Evolutionary conservation across 805 yeast genomes (phyloP).

Genomic region (Myxozyma kluyveri): DNA sequence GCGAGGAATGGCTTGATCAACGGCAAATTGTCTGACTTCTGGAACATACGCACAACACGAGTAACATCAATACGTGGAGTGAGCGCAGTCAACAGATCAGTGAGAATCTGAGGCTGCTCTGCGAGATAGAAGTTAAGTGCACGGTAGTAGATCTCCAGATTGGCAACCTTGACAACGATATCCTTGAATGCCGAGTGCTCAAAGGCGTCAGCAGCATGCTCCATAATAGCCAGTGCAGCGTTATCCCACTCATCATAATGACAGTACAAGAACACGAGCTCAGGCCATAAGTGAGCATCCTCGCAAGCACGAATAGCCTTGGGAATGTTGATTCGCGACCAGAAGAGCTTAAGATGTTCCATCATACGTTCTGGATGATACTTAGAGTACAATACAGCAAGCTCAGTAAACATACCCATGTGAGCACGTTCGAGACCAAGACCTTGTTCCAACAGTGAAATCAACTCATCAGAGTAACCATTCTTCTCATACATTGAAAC

Average conservation of each 20-base stretch:
- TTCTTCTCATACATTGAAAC: slow-evolving; percentile 81
- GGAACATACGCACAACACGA: slow-evolving; percentile 85
- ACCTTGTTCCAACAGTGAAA: slow-evolving; percentile 91
- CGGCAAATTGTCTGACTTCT: slow-evolving; percentile 93
- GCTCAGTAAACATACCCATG: slow-evolving; percentile 99
- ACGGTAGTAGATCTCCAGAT: slow-evolving; percentile 93
- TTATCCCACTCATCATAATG: slow-evolving; percentile 99
- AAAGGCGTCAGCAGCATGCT: slow-evolving; percentile 85
- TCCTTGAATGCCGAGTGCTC: slow-evolving; percentile 95
- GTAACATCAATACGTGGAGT: slow-evolving; percentile 90
- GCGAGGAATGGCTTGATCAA: slow-evolving; percentile 92
- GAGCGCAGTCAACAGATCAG: slow-evolving; percentile 79
- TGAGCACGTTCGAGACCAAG: slow-evolving; percentile 96
- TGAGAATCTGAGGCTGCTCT: slow-evolving; percentile 86
- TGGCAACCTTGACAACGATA: slow-evolving; percentile 88
- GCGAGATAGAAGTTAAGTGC: slow-evolving; percentile 92
- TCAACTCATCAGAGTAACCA: slow-evolving; percentile 89
- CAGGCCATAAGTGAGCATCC: slow-evolving; percentile 92
- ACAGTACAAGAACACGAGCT: slow-evolving; percentile 90
- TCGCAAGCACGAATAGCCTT: slow-evolving; percentile 94
- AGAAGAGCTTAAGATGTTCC: slow-evolving; percentile 95
- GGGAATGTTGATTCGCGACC: slow-evolving; percentile 98
- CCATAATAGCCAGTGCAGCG: slow-evolving; percentile 95
- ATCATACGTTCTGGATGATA: slow-evolving; percentile 85
- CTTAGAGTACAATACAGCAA: slow-evolving; percentile 86